These are phyloP conservation scores for Xylogone sp. DNA, from an alignment of 2,329 filamentous ascomycete genomes.

Conservation along the genomic window DNA sequence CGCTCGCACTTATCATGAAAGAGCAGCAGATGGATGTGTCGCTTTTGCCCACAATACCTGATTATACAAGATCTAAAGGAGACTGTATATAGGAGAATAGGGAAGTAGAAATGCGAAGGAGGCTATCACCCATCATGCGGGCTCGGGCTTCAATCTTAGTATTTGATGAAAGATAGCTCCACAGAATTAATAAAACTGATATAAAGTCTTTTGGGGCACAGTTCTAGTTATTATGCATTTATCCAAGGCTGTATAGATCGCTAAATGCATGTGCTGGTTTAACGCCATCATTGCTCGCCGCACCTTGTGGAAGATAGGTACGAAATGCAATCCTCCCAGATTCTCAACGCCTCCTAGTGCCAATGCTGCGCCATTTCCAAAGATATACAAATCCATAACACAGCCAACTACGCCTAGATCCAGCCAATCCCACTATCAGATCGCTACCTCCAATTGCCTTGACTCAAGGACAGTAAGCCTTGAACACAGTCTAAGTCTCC, in stretches of 20 bases:
- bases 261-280: background rate
- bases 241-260: background rate
- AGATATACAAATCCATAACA: background rate
- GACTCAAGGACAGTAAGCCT: conserved; percentile 81
- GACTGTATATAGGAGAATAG: too few species aligned
- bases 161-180: too few species aligned
- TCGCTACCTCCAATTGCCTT: conserved; percentile 76
- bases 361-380: background rate
- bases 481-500: conserved; percentile 86
- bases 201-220: too few species aligned
- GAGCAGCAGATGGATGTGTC: too few species aligned
- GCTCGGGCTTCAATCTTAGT: too few species aligned
- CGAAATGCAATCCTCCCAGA: background rate
- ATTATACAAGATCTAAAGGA: too few species aligned
- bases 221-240: background rate
- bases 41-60: too few species aligned
- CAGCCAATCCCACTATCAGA: background rate
- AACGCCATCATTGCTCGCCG: too few species aligned
- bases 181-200: background rate
- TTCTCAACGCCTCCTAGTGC: background rate
- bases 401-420: background rate
- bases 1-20: too few species aligned
- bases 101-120: too few species aligned
- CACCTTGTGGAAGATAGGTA: too few species aligned
- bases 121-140: too few species aligned